These are phyloP conservation scores for Bromus sterilis DNA, from an alignment of 176 grass and related monocot genomes.

Conservation along the genomic window DNA sequence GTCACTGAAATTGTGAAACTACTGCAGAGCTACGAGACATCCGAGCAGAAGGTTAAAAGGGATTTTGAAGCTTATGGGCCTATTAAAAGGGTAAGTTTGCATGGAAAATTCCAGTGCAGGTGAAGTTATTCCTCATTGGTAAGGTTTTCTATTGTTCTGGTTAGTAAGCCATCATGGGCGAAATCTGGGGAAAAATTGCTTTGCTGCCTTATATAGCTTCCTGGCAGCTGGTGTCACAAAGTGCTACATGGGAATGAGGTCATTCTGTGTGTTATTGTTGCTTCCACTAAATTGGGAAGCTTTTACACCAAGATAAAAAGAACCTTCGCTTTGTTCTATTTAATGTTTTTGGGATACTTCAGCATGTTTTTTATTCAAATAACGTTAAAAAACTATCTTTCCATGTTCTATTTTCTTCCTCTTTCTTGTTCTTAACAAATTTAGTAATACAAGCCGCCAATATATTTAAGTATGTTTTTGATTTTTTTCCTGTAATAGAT, in stretches of 20 bases:
- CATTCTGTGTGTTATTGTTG: neutral
- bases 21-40: constrained; percentile 59
- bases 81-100: constrained; percentile 80
- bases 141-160: constrained; percentile 31
- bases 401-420: neutral
- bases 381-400: neutral
- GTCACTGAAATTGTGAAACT: constrained; percentile 2
- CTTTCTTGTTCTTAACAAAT: neutral
- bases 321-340: neutral
- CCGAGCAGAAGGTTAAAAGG: constrained; percentile 61
- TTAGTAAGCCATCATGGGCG: neutral
- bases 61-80: constrained; percentile 89
- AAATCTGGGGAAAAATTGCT: neutral
- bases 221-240: neutral
- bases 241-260: neutral
- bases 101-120: constrained; percentile 35
- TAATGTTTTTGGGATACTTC: neutral
- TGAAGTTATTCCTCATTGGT: constrained; percentile 49
- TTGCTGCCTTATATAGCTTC: neutral
- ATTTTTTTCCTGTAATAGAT: no score
- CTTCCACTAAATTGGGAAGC: neutral
- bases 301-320: neutral
- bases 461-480: no score
- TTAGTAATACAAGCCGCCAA: neutral
- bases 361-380: neutral